phyloP scores from a whole-genome alignment of 768 basidiomycete genomes.

The Auriculariales sp. region DNA sequence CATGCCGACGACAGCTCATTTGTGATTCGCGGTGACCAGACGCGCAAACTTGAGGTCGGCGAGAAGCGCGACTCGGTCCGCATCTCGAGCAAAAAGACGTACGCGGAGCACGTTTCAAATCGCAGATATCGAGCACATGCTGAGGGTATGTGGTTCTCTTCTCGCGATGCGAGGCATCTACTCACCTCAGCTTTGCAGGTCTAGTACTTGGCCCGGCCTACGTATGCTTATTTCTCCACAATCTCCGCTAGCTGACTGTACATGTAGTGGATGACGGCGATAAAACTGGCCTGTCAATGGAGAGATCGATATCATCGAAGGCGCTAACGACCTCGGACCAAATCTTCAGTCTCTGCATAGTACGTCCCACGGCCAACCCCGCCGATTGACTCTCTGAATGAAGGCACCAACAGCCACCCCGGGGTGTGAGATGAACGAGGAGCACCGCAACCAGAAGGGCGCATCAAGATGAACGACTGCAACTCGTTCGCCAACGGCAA shows the following conservation, averaged over 20 bases:
- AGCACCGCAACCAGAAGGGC: not conserved
- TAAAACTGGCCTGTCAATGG: not conserved
- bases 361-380: not conserved
- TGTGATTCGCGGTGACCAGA: conserved; percentile 41
- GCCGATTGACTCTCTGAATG: not conserved
- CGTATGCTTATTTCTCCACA: not conserved
- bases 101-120: conserved; percentile 34
- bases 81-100: conserved; percentile 36
- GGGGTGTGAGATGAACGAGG: not conserved
- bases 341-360: not conserved
- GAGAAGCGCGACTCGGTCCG: conserved; percentile 46
- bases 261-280: not conserved
- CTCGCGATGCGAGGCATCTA: not conserved
- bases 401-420: not conserved
- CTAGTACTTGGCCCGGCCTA: conserved; percentile 33
- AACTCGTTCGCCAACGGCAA: conserved; percentile 33
- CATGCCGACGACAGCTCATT: conserved; percentile 37
- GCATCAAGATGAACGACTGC: conserved; percentile 28
- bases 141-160: conserved; percentile 20
- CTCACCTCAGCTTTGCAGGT: too few relatives aligned
- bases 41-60: conserved; percentile 29
- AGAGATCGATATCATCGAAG: not conserved
- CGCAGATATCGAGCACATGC: conserved; percentile 25
- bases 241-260: not conserved
- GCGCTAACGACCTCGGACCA: not conserved